Evolutionary conservation across 306 rosid genomes (phyloP).

Genomic region (Nissolia schottii): DNA sequence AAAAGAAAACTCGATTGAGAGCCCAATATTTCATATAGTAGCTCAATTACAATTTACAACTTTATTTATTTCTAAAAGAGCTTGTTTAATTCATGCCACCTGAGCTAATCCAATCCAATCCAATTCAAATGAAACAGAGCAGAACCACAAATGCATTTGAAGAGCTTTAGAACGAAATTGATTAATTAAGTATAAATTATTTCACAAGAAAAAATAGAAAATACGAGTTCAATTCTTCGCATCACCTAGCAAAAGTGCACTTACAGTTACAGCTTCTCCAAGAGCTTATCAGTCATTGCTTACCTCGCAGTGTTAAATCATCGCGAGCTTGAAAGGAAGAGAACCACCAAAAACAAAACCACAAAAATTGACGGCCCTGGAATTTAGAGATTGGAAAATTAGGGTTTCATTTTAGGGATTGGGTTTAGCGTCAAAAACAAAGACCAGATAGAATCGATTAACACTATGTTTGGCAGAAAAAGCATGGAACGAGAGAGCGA

Average conservation of each 20-base stretch:
- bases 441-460: neutral
- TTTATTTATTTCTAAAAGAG: neutral
- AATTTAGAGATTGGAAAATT: neutral
- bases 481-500: slow-evolving; percentile 23
- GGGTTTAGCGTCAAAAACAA: neutral
- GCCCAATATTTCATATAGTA: neutral
- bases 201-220: neutral
- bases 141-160: neutral
- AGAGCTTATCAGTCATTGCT: slow-evolving; percentile 71
- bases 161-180: neutral
- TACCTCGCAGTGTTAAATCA: no score
- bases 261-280: slow-evolving; percentile 81
- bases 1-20: no score
- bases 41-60: neutral
- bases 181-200: neutral
- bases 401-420: neutral
- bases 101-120: neutral
- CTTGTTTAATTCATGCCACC: neutral
- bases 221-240: neutral
- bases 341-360: no score
- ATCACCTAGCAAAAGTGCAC: neutral
- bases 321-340: no score
- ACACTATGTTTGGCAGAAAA: slow-evolving; percentile 22
- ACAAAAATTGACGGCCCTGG: neutral
- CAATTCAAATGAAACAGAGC: neutral